A percentile compares a stretch with the other conserved stretches of the same genome.
Conservation (phyloP, 1,284 basidiomycete species). For the Cryptococcus depauperatus region DNA sequence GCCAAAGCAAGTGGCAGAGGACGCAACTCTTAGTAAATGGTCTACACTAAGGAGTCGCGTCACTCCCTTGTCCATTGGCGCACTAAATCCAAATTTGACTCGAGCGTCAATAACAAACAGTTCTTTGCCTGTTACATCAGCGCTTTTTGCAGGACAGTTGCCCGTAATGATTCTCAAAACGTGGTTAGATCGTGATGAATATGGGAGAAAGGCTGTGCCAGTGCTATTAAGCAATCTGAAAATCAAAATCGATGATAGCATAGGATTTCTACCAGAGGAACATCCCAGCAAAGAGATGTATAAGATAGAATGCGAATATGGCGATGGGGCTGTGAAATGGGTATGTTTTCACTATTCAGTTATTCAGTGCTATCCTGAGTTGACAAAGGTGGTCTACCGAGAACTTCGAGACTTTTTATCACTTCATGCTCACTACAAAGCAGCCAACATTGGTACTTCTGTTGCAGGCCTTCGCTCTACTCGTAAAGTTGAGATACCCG, state of each 20-base stretch:
- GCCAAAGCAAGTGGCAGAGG: too few species aligned
- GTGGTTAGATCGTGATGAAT: slow-evolving; percentile 88
- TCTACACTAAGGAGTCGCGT: too few species aligned
- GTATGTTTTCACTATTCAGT: slow-evolving; percentile 26
- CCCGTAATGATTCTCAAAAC: slow-evolving; percentile 76
- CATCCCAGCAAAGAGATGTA: slow-evolving; percentile 41
- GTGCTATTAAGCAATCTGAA: slow-evolving; percentile 56
- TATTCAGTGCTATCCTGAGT: neutral
- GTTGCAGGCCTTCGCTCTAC: slow-evolving; percentile 50
- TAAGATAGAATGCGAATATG: slow-evolving; percentile 72
- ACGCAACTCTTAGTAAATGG: too few species aligned
- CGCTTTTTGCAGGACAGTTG: slow-evolving; percentile 72
- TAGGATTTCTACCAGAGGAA: slow-evolving; percentile 27
- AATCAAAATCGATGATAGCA: slow-evolving; percentile 43
- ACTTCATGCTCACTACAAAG: slow-evolving; percentile 81
- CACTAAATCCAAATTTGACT: too few species aligned
- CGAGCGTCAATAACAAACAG: slow-evolving; percentile 29
- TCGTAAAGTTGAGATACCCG: slow-evolving; percentile 67
- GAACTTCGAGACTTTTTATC: slow-evolving; percentile 87
- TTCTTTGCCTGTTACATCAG: slow-evolving; percentile 71
- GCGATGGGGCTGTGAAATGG: slow-evolving; percentile 90
- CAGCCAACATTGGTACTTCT: slow-evolving; percentile 60
- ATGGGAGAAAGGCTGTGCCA: slow-evolving; percentile 71
- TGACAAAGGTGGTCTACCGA: slow-evolving; percentile 69
- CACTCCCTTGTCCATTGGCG: too few species aligned